phyloP scores from a whole-genome alignment of 148 eudicot species.

The Rhododendron kiyosumense region DNA sequence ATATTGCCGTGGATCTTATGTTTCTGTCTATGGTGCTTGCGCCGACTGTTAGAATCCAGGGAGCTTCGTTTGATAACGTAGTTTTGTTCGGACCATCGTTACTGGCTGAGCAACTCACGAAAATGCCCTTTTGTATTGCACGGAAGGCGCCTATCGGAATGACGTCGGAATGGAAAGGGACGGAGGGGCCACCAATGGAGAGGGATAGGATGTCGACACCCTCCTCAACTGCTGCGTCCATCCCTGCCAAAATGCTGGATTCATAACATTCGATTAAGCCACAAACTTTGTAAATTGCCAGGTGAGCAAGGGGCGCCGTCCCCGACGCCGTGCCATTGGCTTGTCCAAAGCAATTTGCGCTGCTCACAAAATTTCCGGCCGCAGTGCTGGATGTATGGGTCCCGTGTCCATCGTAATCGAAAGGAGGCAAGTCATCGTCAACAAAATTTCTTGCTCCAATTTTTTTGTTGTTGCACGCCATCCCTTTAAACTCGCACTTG shows the following conservation, averaged over 20 bases:
- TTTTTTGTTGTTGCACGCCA: constrained; percentile 48
- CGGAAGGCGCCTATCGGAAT: constrained; percentile 40
- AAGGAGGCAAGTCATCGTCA: neutral
- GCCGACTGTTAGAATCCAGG: constrained; percentile 33
- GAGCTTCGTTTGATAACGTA: constrained; percentile 24
- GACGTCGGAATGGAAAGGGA: constrained; percentile 14
- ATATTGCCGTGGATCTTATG: constrained; percentile 17
- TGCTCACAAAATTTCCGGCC: constrained; percentile 28
- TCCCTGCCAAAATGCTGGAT: constrained; percentile 19
- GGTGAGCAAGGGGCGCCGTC: constrained; percentile 46
- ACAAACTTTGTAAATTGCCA: constrained; percentile 36
- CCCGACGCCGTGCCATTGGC: constrained; percentile 47
- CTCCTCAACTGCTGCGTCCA: constrained; percentile 28
- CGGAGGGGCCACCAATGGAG: constrained; percentile 31
- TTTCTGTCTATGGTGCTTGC: constrained; percentile 33
- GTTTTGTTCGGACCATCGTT: constrained; percentile 31
- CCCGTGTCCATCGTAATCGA: constrained; percentile 43
- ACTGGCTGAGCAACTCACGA: constrained; percentile 55
- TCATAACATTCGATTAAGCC: neutral
- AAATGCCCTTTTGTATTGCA: constrained; percentile 45
- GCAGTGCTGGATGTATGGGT: constrained; percentile 49
- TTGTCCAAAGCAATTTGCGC: constrained; percentile 31
- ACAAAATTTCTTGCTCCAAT: constrained; percentile 46
- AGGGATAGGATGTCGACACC: constrained; percentile 42
- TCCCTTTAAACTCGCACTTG: constrained; percentile 29